phyloP scores from a whole-genome alignment of 805 yeast species.

The Candida wancherniae region DNA sequence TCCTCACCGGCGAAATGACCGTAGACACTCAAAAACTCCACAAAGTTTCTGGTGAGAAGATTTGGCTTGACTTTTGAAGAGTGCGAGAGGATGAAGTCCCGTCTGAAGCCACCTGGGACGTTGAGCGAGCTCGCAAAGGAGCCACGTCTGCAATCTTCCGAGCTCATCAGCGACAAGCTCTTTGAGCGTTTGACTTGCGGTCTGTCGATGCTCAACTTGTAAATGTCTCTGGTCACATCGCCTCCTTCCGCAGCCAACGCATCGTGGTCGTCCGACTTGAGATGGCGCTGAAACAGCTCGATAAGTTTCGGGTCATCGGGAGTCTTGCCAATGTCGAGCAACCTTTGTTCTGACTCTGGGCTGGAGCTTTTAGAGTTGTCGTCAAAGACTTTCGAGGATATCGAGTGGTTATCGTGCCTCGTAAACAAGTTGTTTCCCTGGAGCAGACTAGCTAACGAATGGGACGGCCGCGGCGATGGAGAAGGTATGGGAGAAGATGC shows the following conservation, averaged over 20 bases:
- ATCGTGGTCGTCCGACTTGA: conserved; percentile 9
- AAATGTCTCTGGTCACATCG: conserved; percentile 17
- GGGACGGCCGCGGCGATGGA: conserved; percentile 10
- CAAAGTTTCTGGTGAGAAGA: conserved; percentile 62
- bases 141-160: conserved; percentile 38
- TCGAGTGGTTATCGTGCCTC: conserved; percentile 9
- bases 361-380: conserved; percentile 7
- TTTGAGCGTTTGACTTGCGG: conserved; percentile 11
- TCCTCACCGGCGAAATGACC: conserved; percentile 88
- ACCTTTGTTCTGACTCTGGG: conserved; percentile 5
- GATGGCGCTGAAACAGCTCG: conserved; percentile 14
- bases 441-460: conserved; percentile 10
- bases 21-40: conserved; percentile 72
- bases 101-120: conserved; percentile 79
- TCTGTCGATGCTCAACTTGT: conserved; percentile 9
- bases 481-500: conserved; percentile 8
- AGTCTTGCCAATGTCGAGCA: neutral
- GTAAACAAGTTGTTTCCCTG: conserved; percentile 12
- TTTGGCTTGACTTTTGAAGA: conserved; percentile 28
- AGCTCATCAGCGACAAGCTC: conserved; percentile 14
- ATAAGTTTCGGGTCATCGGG: conserved; percentile 4
- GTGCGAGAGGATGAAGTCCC: conserved; percentile 51
- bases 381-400: conserved; percentile 4
- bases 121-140: conserved; percentile 65
- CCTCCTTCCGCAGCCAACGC: conserved; percentile 16